Evolutionary conservation across 495 filamentous ascomycete species (phyloP).

Genomic region (Talaromyces wortmannii): DNA sequence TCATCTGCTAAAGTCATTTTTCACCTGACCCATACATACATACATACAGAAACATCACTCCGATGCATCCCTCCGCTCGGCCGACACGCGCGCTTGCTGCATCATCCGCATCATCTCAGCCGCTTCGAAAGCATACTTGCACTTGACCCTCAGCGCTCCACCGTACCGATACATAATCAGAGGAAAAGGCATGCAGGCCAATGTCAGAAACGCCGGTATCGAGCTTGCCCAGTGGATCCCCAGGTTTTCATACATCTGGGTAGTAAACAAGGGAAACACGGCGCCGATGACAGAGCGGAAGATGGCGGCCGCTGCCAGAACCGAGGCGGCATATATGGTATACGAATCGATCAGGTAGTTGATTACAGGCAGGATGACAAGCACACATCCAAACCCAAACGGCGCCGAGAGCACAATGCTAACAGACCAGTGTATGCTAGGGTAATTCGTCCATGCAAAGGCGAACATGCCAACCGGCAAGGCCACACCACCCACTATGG

Average conservation of each 20-base stretch:
- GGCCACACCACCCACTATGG: conserved; percentile 12
- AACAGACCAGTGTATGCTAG: conserved; percentile 52
- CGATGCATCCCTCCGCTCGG: too few relatives aligned
- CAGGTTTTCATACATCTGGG: conserved; percentile 54
- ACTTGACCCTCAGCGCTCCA: conserved; percentile 45
- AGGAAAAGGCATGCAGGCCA: conserved; percentile 62
- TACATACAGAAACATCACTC: too few relatives aligned
- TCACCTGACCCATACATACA: too few relatives aligned
- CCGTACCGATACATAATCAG: conserved; percentile 66
- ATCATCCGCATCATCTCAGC: conserved; percentile 16
- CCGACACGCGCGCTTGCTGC: not conserved
- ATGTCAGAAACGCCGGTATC: conserved; percentile 59
- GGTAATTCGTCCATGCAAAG: conserved; percentile 53
- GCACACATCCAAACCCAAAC: conserved; percentile 58
- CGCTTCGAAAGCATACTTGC: conserved; percentile 61
- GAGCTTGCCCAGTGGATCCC: conserved; percentile 67
- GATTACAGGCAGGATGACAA: conserved; percentile 55
- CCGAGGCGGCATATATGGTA: conserved; percentile 63
- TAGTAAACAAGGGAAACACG: conserved; percentile 68
- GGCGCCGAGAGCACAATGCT: conserved; percentile 48
- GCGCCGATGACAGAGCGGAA: conserved; percentile 55
- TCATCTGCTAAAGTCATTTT: too few relatives aligned
- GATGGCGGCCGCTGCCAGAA: conserved; percentile 61
- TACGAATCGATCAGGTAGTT: conserved; percentile 68
- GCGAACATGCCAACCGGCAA: conserved; percentile 37